These are phyloP conservation scores for Fusarium sp. DNA, from an alignment of 2,329 filamentous ascomycete genomes.

Conservation along the genomic window DNA sequence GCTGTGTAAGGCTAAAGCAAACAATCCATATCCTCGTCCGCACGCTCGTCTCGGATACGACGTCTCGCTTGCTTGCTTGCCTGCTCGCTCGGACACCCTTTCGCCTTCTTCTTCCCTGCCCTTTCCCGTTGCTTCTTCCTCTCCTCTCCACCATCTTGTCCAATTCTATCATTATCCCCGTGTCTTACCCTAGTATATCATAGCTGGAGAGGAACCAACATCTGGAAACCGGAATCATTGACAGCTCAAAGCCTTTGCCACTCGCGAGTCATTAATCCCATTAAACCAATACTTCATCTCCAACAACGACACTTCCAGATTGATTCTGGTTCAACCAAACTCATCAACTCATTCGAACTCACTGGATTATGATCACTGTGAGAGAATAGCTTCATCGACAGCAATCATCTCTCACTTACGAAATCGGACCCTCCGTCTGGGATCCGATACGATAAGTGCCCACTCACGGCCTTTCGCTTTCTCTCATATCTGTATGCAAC, in stretches of 20 bases:
- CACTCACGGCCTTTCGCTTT: slow-evolving; percentile 20
- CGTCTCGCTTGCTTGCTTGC: slow-evolving; percentile 3
- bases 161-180: slow-evolving; percentile 3
- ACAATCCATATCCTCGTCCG: slow-evolving; percentile 38
- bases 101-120: slow-evolving; percentile 21
- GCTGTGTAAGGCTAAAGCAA: slow-evolving; percentile 47
- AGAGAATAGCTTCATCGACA: slow-evolving; percentile 10
- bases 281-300: slow-evolving; percentile 18
- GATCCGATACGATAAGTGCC: slow-evolving; percentile 23
- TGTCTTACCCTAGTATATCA: slow-evolving; percentile 14
- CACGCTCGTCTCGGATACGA: slow-evolving; percentile 26
- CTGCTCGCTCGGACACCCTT: slow-evolving; percentile 2
- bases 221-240: slow-evolving; percentile 15
- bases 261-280: slow-evolving; percentile 12
- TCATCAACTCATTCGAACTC: neutral
- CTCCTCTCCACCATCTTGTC: slow-evolving; percentile 3
- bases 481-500: slow-evolving; percentile 41
- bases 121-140: slow-evolving; percentile 13
- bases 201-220: slow-evolving; percentile 16
- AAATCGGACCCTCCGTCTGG: slow-evolving; percentile 9
- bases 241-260: slow-evolving; percentile 8
- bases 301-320: neutral
- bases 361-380: slow-evolving; percentile 1
- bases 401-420: slow-evolving; percentile 1
- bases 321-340: neutral